Conservation (phyloP, 306 rosid species). For the Acacia confusa region DNA sequence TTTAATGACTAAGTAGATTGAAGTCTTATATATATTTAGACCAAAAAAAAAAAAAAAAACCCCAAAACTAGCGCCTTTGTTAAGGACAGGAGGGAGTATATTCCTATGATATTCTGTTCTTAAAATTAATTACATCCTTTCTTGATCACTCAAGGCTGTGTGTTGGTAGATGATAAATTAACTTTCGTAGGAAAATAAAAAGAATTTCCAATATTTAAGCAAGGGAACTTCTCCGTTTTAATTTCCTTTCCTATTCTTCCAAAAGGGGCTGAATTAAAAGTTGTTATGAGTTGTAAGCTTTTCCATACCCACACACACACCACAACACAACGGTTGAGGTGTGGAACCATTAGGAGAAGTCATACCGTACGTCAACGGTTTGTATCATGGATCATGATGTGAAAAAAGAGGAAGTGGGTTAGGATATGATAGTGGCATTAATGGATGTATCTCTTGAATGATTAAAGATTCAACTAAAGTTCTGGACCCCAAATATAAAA, state of each 20-base stretch:
- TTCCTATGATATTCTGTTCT: background rate
- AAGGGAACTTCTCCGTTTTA: no score
- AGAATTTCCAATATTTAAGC: background rate
- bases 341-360: constrained; percentile 1
- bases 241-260: no score
- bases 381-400: background rate
- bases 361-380: constrained; percentile 16
- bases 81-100: no score
- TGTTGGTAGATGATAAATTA: background rate
- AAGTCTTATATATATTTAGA: no score
- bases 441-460: constrained; percentile 3
- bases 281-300: background rate
- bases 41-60: no score
- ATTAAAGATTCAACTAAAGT: constrained; percentile 30
- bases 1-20: no score
- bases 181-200: background rate
- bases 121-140: background rate
- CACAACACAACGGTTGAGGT: background rate
- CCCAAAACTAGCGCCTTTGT: no score
- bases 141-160: background rate
- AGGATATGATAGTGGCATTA: constrained; percentile 16
- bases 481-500: background rate
- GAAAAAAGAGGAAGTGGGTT: background rate
- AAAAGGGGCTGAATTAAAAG: background rate
- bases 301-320: no score